Percentiles rank a stretch among this genome's conserved stretches.
Evolutionary conservation across 352 stramenopile species (phyloP).

Genomic region (Phytophthora sp.): DNA sequence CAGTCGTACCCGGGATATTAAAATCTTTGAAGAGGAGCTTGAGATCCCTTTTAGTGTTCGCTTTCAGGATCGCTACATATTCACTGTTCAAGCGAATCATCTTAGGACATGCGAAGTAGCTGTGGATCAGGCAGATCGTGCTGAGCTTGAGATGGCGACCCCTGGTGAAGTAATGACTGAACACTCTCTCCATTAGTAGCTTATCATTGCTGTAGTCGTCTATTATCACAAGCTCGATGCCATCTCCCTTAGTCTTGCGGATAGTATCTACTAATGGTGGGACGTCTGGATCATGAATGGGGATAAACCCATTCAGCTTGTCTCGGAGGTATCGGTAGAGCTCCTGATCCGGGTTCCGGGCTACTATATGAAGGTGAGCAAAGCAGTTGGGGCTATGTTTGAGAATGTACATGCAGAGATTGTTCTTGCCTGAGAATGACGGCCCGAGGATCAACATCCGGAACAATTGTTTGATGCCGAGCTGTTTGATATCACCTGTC

Average conservation of each 20-base stretch:
- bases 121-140: background rate
- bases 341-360: background rate
- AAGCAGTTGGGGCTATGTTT: background rate
- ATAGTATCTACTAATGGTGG: background rate
- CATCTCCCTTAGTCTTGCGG: background rate
- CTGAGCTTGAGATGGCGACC: background rate
- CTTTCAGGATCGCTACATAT: background rate
- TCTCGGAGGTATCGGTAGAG: background rate
- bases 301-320: background rate
- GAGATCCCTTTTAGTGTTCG: background rate
- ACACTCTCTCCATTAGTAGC: background rate
- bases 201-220: constrained; percentile 13
- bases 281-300: background rate
- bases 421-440: background rate
- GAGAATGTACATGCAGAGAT: background rate
- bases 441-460: background rate
- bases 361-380: background rate
- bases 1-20: background rate
- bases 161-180: background rate
- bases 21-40: background rate
- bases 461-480: background rate
- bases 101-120: background rate
- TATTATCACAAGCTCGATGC: constrained; percentile 16
- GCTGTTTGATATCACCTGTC: background rate
- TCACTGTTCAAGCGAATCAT: background rate